These are phyloP conservation scores for Nicotiana rustica DNA, from an alignment of 305 asterid species.

Conservation along the genomic window DNA sequence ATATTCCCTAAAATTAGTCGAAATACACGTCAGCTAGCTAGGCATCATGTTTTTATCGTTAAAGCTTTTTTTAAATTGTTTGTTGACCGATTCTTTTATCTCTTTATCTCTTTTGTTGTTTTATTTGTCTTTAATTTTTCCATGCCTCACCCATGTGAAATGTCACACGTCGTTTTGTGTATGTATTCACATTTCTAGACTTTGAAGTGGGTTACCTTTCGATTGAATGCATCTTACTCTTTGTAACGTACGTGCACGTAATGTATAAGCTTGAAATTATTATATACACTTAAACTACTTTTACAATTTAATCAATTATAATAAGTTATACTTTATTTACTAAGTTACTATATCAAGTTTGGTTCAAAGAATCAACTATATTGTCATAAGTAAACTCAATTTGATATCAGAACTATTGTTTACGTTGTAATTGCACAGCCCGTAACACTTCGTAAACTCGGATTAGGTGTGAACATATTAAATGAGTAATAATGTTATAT, in stretches of 20 bases:
- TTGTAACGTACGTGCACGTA: neutral
- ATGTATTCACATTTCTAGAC: neutral
- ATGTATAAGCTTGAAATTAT: neutral
- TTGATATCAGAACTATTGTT: too few relatives aligned
- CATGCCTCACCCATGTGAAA: conserved; percentile 24
- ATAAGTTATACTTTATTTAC: neutral
- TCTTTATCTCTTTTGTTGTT: neutral
- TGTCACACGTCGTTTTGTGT: conserved; percentile 2
- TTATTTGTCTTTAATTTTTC: neutral
- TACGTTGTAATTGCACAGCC: too few relatives aligned
- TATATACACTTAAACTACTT: too few relatives aligned
- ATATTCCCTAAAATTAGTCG: too few relatives aligned
- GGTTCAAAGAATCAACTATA: neutral
- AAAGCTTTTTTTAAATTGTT: neutral
- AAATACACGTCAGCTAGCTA: too few relatives aligned
- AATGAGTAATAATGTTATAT: too few relatives aligned
- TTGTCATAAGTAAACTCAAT: neutral
- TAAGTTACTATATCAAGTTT: neutral
- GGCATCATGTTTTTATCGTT: neutral
- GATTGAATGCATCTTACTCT: neutral
- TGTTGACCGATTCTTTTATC: conserved; percentile 17
- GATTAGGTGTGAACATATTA: too few relatives aligned
- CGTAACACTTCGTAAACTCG: too few relatives aligned
- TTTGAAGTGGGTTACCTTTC: conserved; percentile 22
- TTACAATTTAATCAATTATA: too few relatives aligned